Conservation (phyloP, 805 yeast genomes). For the Cyberlindnera amylophila region DNA sequence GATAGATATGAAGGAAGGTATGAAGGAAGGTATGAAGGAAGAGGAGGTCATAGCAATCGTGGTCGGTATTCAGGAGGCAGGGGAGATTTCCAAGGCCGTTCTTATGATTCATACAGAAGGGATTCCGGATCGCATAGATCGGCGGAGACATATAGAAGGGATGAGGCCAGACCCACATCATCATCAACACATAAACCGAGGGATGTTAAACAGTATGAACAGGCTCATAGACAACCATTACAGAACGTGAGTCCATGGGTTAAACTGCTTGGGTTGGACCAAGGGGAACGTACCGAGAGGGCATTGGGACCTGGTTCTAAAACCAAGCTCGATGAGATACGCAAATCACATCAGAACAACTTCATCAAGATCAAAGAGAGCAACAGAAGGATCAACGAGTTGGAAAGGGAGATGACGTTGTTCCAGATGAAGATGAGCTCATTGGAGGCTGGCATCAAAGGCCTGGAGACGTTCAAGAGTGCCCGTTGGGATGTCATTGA, state of each 20-base stretch:
- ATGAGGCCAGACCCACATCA: not conserved
- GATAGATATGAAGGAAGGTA: not conserved
- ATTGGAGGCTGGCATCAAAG: constrained; percentile 15
- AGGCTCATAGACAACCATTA: constrained; percentile 1
- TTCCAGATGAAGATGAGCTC: constrained; percentile 15
- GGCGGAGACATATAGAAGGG: not conserved
- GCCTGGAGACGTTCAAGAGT: constrained; percentile 13
- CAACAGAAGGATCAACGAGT: constrained; percentile 4
- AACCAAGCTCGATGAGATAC: constrained; percentile 12
- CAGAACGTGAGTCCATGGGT: constrained; percentile 16
- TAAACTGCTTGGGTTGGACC: constrained; percentile 17
- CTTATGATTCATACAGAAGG: constrained; percentile 3
- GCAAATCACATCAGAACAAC: constrained; percentile 14
- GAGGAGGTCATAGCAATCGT: constrained; percentile 2
- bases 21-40: constrained; percentile 1
- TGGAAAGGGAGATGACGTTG: constrained; percentile 13
- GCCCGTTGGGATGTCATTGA: constrained; percentile 17
- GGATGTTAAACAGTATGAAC: constrained; percentile 5
- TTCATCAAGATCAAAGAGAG: constrained; percentile 12
- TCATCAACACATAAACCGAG: not conserved
- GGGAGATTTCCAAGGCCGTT: constrained; percentile 8
- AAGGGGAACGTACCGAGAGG: constrained; percentile 11
- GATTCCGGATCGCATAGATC: constrained; percentile 3
- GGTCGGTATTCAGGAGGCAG: constrained; percentile 6
- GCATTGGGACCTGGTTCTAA: constrained; percentile 9